Base-by-base conservation (phyloP, 129 eudicot species). In the Escallonia rubra region DNA sequence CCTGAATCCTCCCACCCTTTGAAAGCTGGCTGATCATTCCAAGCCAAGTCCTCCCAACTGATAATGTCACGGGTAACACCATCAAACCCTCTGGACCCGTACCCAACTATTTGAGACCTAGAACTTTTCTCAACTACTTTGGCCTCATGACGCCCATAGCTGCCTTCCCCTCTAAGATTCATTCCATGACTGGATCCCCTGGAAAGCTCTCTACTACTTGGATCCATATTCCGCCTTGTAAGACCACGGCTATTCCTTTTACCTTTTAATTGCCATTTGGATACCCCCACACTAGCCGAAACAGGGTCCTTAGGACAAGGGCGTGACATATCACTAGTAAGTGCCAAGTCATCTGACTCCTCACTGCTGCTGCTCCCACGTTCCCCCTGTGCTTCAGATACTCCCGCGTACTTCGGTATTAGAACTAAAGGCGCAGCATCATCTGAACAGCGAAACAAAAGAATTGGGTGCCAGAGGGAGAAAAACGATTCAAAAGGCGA, bases 241-340 rank as follows among this genome's bases (percentile, higher is more conserved):
- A 80, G 62, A 74, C 59, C 73, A 65, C 95, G 90, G 62, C 59
- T 76, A 62, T 94, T 94, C 70, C 99, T 80, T 70, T 90, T 94
- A 45, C 99, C 82, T 76, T 90, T 94, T 71, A 80, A 77, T 62
- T 85, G 87, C 98, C 98, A 93, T 72, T 80, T 86, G 60, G 96
- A 93, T 64, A 84, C 83, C 40, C 77, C 86, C 61, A 57, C 66
- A 40, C 71, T 68, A 57, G 76, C 55, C 43, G 82, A 56, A 59
- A 75, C 48, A 59, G 74, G 82, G 55, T 74, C 86, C 59, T 72
- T 61, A 4, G 53, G 72, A 64, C 10, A 67, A 61, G 59, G 78
- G 70, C 63, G 81, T 65, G 86, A 69, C 11, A 67, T 78, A 45
- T 81, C 88, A 50, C 80, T 77, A 14, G 78, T 74, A 69, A 59